Percentiles rank a stretch among this genome's conserved stretches.
phyloP scores from a whole-genome alignment of 2,329 filamentous ascomycete genomes.

The Epichloe scottii region DNA sequence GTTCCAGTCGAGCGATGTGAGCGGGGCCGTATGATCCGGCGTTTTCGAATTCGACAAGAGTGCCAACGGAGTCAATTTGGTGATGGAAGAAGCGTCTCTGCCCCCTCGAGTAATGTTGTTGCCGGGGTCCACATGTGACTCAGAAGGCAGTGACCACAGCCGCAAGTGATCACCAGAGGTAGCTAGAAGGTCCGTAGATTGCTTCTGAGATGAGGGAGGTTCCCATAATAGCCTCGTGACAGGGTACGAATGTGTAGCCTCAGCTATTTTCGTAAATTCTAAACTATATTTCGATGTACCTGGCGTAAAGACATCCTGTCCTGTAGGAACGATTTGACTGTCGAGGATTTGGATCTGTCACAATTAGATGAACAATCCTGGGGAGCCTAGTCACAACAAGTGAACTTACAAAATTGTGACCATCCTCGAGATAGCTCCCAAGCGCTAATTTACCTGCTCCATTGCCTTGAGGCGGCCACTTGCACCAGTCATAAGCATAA shows the following conservation, averaged over 20 bases:
- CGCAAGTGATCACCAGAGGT: constrained; percentile 91
- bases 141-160: constrained; percentile 79
- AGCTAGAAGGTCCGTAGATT: constrained; percentile 85
- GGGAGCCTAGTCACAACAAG: neutral
- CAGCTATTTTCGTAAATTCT: constrained; percentile 86
- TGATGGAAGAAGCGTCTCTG: constrained; percentile 44
- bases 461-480: constrained; percentile 74
- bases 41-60: constrained; percentile 96
- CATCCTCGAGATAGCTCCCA: constrained; percentile 93
- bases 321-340: constrained; percentile 62
- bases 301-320: constrained; percentile 54
- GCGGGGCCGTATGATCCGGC: constrained; percentile 89
- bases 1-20: constrained; percentile 97
- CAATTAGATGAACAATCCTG: constrained; percentile 4
- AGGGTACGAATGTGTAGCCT: constrained; percentile 95
- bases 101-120: constrained; percentile 56
- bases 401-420: constrained; percentile 79
- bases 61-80: constrained; percentile 84
- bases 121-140: constrained; percentile 41
- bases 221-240: constrained; percentile 95
- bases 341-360: constrained; percentile 90
- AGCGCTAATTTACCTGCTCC: constrained; percentile 87
- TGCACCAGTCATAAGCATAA: constrained; percentile 98
- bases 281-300: constrained; percentile 63
- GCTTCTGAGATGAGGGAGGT: constrained; percentile 86